A percentile compares a stretch with the other conserved stretches of the same genome.
These are phyloP conservation scores for Gaeumannomyces sp. DNA, from an alignment of 2,329 filamentous ascomycete genomes.

Conservation along the genomic window DNA sequence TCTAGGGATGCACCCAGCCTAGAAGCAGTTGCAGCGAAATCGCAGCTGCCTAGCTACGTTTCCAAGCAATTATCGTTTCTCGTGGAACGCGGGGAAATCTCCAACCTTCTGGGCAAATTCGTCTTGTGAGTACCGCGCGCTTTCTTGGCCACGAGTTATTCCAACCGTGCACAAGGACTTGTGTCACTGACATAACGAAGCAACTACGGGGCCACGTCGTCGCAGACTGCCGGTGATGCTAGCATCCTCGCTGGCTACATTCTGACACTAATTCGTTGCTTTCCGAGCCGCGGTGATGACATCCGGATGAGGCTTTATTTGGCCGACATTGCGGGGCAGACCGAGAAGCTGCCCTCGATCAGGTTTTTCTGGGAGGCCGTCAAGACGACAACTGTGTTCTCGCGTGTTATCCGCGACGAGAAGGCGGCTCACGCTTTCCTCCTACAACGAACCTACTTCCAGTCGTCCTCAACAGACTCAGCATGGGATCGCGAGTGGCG, in stretches of 20 bases:
- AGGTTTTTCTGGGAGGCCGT: conserved; percentile 76
- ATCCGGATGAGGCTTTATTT: conserved; percentile 93
- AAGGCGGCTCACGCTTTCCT: conserved; percentile 24
- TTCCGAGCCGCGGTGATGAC: conserved; percentile 74
- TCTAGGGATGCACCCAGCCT: conserved; percentile 7
- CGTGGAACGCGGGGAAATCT: conserved; percentile 69
- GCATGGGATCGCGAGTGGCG: conserved; percentile 69
- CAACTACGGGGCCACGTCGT: conserved; percentile 23
- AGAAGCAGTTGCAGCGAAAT: not conserved
- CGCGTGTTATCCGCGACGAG: conserved; percentile 24
- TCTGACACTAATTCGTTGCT: conserved; percentile 76
- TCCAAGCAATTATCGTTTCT: conserved; percentile 61
- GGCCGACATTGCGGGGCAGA: conserved; percentile 51
- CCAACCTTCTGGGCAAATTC: conserved; percentile 46
- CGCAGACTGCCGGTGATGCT: conserved; percentile 49
- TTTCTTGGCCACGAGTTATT: not conserved
- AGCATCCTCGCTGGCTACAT: conserved; percentile 80
- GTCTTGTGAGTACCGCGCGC: conserved; percentile 27
- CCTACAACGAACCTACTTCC: conserved; percentile 16
- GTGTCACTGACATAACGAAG: conserved; percentile 20
- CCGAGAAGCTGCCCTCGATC: conserved; percentile 53
- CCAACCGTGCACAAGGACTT: conserved; percentile 7
- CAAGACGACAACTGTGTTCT: conserved; percentile 36
- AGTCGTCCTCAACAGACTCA: conserved; percentile 18
- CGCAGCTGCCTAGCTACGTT: conserved; percentile 48